Evolutionary conservation across 768 basidiomycete species (phyloP).

Genomic region (Tubosaeta brunneosetosa): DNA sequence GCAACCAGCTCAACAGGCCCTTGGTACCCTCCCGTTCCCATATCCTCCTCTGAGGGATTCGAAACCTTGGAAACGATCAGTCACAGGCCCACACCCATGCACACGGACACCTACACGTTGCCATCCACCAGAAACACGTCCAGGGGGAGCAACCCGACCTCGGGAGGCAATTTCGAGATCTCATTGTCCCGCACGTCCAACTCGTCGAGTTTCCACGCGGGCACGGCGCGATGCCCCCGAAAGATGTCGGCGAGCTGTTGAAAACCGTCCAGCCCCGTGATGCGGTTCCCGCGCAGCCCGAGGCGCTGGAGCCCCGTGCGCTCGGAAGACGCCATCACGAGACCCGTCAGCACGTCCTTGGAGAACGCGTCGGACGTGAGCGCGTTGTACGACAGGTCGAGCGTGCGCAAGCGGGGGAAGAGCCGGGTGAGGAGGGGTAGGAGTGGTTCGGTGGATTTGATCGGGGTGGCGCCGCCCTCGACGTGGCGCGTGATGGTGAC

Average conservation of each 20-base stretch:
- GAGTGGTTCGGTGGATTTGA: conserved; percentile 49
- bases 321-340: conserved; percentile 47
- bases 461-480: conserved; percentile 32
- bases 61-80: conserved; percentile 50
- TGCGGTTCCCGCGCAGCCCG: conserved; percentile 62
- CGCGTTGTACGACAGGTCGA: conserved; percentile 74
- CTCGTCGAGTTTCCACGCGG: conserved; percentile 76
- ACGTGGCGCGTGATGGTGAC: conserved; percentile 44
- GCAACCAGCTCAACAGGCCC: conserved; percentile 72
- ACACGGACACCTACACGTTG: conserved; percentile 56
- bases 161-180: conserved; percentile 61
- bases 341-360: conserved; percentile 40
- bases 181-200: conserved; percentile 81
- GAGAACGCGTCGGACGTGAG: conserved; percentile 53
- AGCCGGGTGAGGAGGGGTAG: conserved; percentile 56
- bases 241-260: conserved; percentile 57
- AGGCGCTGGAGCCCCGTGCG: conserved; percentile 62
- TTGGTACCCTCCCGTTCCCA: conserved; percentile 89
- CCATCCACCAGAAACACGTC: conserved; percentile 84
- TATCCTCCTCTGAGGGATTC: conserved; percentile 71
- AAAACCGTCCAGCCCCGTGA: conserved; percentile 61
- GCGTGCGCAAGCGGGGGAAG: conserved; percentile 64
- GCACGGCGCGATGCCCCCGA: conserved; percentile 56
- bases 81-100: neutral
- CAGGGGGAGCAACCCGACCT: conserved; percentile 69